These are phyloP conservation scores for Guadua angustifolia DNA, from an alignment of 176 grass and related monocot species.

Conservation along the genomic window DNA sequence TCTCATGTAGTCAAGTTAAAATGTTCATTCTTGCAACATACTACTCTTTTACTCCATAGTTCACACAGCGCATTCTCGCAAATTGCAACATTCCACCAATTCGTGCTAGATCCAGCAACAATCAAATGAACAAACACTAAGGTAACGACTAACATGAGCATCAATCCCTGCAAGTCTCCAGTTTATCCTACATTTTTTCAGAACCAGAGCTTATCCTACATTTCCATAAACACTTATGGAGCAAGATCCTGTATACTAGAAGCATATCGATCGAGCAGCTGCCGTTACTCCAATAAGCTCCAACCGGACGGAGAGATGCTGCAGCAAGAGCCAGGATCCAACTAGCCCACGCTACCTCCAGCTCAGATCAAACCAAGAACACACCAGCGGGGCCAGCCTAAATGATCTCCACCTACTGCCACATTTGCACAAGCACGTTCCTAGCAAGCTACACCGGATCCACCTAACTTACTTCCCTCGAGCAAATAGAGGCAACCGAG, in stretches of 20 bases:
- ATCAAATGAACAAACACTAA: neutral
- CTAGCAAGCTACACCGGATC: slow-evolving; percentile 4
- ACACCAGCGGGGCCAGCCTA: neutral
- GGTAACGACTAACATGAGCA: neutral
- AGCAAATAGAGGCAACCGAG: neutral
- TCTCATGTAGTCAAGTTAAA: neutral
- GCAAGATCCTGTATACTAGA: neutral
- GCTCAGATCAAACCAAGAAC: slow-evolving; percentile 2
- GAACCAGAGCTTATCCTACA: neutral
- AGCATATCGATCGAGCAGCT: neutral
- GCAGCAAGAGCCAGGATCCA: neutral
- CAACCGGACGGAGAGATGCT: neutral
- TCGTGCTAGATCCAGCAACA: neutral
- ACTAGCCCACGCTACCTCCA: neutral
- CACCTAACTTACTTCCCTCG: neutral
- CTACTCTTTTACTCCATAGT: neutral
- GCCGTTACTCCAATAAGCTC: neutral
- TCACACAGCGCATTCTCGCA: neutral
- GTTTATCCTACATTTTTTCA: neutral
- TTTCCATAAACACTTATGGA: neutral
- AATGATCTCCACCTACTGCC: slow-evolving; percentile 23
- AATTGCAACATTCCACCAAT: neutral
- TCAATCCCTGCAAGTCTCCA: neutral
- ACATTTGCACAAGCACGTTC: slow-evolving; percentile 45
- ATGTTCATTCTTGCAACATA: neutral